Evolutionary conservation across 345 rosid species (phyloP).

Genomic region (Aegle marmelos): DNA sequence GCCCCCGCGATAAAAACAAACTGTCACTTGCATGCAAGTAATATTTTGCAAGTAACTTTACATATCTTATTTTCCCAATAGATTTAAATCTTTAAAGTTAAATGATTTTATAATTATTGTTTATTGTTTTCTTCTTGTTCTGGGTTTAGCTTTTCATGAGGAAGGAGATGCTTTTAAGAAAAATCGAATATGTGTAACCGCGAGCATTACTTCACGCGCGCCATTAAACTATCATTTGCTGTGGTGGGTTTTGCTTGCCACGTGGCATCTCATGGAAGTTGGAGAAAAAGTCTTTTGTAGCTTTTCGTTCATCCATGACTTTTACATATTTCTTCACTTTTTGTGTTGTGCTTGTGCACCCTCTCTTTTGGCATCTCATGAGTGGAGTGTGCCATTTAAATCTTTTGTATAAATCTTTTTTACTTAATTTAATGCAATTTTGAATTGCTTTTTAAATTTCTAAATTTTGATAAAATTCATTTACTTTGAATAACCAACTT

Average conservation of each 20-base stretch:
- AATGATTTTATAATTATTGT: slow-evolving; percentile 16
- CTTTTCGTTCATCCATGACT: not conserved
- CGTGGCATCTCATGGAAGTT: slow-evolving; percentile 30
- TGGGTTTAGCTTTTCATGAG: slow-evolving; percentile 21
- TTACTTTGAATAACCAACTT: no score
- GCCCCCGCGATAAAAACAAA: slow-evolving; percentile 14
- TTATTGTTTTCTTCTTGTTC: not conserved
- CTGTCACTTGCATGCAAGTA: not conserved
- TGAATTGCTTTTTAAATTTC: no score
- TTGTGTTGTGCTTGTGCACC: not conserved
- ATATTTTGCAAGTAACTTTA: slow-evolving; percentile 1
- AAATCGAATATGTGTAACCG: slow-evolving; percentile 18
- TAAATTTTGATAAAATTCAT: no score
- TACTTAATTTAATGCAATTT: no score
- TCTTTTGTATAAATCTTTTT: no score
- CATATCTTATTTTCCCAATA: slow-evolving; percentile 1
- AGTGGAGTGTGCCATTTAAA: not conserved
- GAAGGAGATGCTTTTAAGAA: slow-evolving; percentile 36
- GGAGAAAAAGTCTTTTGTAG: slow-evolving; percentile 17
- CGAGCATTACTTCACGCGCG: slow-evolving; percentile 31
- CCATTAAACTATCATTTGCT: slow-evolving; percentile 19
- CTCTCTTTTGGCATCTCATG: not conserved
- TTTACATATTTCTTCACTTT: not conserved
- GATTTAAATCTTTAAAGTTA: slow-evolving; percentile 12
- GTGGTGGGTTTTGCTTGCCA: slow-evolving; percentile 11